Evolutionary conservation across 2,329 filamentous ascomycete species (phyloP), one percentile per base, ranked within the genome.

Genomic region (Stachybotrys chlorohalonatus): DNA sequence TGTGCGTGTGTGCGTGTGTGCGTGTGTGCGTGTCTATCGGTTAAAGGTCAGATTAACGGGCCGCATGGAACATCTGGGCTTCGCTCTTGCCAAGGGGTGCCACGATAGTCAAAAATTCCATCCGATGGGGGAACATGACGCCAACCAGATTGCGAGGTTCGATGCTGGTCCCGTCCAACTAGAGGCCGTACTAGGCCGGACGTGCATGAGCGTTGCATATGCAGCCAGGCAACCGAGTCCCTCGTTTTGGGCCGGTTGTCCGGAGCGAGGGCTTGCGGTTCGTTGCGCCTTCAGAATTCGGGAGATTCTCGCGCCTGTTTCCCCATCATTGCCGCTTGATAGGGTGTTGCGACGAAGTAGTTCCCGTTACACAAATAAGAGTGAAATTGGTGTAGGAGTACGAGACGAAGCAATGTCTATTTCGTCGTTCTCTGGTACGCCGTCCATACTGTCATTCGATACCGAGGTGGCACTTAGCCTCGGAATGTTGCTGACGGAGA

Each of bases 31-130:
- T 24, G 24, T 24, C 24, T 24, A 24, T 24, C 36, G 13, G 36
- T 42, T 42, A 9, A 13, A 42, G 36, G 36, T 42, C 36, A 42
- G 36, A 42, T 42, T 42, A 42, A 42, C 36, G 36, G 36, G 36
- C 36, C 36, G 36, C 36, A 42, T 9, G 36, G 36, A 13, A 13
- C 9, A 13, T 9, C 9, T 9, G 36, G 36, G 36, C 36, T 13
- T 13, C 9, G 36, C 36, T 42, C 13, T 2, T 59, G 59, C 59
- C 60, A 62, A 47, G 57, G 59, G 51, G 56, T 72, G 70, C 70
- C 70, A 73, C 69, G 70, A 73, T 63, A 64, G 67, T 24, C 68
- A 66, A 67, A 47, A 47, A 42, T 2, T 16, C 15, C 9, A 42
- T 13, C 36, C 2, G 36, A 13, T 9, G 36, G 56, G 59, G 62